phyloP scores from a whole-genome alignment of 768 basidiomycete genomes.

The Suillus ampliporus region DNA sequence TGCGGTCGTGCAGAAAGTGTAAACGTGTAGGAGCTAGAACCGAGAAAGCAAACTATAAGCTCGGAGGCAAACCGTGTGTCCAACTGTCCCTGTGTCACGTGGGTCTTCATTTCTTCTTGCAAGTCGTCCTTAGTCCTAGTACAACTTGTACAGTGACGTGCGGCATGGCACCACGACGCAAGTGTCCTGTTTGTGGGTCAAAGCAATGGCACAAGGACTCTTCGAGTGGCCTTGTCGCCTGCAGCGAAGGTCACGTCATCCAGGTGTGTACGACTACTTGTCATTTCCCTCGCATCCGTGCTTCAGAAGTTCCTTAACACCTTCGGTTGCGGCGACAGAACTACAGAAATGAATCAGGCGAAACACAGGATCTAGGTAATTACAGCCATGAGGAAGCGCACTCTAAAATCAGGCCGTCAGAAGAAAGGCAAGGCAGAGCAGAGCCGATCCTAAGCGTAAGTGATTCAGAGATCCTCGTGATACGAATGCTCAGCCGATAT shows the following conservation, averaged over 20 bases:
- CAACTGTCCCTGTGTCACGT: constrained; percentile 1
- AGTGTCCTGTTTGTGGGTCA: constrained; percentile 82
- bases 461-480: constrained; percentile 21
- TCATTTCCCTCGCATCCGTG: background rate
- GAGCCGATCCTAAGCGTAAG: constrained; percentile 66
- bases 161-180: constrained; percentile 63
- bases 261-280: constrained; percentile 56
- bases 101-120: background rate
- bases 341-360: constrained; percentile 80
- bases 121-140: no score
- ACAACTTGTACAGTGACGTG: background rate
- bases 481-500: constrained; percentile 7
- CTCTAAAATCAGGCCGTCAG: constrained; percentile 61
- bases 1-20: background rate
- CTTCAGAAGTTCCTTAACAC: background rate
- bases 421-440: constrained; percentile 55
- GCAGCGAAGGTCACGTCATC: constrained; percentile 90
- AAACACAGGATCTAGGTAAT: constrained; percentile 65
- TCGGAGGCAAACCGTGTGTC: background rate
- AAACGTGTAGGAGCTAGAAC: no score
- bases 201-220: constrained; percentile 88
- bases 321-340: constrained; percentile 50
- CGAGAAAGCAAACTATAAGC: background rate
- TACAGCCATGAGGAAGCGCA: constrained; percentile 71
- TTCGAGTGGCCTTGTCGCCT: constrained; percentile 79